Conservation (phyloP, 345 rosid species). For the Camelina hispida region DNA sequence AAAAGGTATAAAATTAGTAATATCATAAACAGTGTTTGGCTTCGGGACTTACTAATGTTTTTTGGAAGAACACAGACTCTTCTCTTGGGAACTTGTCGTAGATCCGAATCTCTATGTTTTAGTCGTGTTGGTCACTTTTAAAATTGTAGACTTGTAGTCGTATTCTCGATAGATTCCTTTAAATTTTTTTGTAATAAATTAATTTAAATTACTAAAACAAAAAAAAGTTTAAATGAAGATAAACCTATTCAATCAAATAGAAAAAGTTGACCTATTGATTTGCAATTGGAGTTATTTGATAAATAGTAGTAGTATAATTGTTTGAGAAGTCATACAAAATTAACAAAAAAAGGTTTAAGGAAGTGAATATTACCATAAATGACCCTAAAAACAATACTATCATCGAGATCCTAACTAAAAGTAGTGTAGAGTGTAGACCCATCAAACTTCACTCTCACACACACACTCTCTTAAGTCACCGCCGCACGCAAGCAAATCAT, state of each 20-base stretch:
- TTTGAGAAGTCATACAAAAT: too few relatives aligned
- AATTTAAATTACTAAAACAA: background rate
- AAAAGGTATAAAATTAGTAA: slow-evolving; percentile 6
- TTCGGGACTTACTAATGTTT: slow-evolving; percentile 31
- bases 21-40: slow-evolving; percentile 28
- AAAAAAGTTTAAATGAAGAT: too few relatives aligned
- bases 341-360: too few relatives aligned
- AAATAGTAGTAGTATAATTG: too few relatives aligned
- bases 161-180: slow-evolving; percentile 7
- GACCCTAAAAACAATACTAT: background rate
- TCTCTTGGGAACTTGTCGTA: slow-evolving; percentile 37
- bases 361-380: too few relatives aligned
- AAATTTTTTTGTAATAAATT: background rate
- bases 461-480: slow-evolving; percentile 26
- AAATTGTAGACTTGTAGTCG: background rate
- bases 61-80: slow-evolving; percentile 27
- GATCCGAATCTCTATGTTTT: slow-evolving; percentile 37
- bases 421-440: background rate
- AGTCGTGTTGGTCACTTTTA: slow-evolving; percentile 32
- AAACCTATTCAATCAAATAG: background rate
- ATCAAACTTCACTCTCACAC: slow-evolving; percentile 15
- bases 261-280: slow-evolving; percentile 34
- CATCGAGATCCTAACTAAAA: background rate
- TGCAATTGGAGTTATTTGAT: background rate
- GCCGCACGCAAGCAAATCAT: slow-evolving; percentile 31